Evolutionary conservation across 2,329 filamentous ascomycete species (phyloP).

Genomic region (Piedraia hortae): DNA sequence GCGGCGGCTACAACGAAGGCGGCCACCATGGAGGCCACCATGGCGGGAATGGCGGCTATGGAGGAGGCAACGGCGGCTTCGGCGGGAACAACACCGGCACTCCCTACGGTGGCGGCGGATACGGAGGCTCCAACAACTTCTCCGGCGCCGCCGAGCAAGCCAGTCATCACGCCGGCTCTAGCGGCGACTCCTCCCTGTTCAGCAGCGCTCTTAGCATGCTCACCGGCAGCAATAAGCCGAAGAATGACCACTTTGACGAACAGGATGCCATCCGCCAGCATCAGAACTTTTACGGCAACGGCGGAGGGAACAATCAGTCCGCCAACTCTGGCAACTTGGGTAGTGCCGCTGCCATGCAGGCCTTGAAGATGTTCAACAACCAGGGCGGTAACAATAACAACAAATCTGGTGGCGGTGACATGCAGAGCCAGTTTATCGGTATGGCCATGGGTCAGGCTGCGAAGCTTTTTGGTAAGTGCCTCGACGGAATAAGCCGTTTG

Average conservation of each 20-base stretch:
- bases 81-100: conserved; percentile 5
- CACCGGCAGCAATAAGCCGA: conserved; percentile 23
- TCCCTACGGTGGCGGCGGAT: conserved; percentile 12
- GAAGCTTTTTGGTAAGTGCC: conserved; percentile 31
- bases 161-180: conserved; percentile 23
- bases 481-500: neutral
- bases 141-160: conserved; percentile 28
- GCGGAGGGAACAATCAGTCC: conserved; percentile 19
- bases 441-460: conserved; percentile 71
- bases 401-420: conserved; percentile 16
- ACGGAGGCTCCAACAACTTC: conserved; percentile 21
- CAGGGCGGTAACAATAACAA: conserved; percentile 11
- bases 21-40: conserved; percentile 6
- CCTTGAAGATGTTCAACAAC: conserved; percentile 43
- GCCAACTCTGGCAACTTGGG: conserved; percentile 25
- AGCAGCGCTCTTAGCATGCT: conserved; percentile 27
- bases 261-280: conserved; percentile 44
- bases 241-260: conserved; percentile 30
- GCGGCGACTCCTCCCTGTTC: conserved; percentile 26
- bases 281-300: conserved; percentile 39
- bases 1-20: conserved; percentile 4
- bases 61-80: conserved; percentile 6
- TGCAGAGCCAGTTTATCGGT: conserved; percentile 56
- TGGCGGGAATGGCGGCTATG: conserved; percentile 2
- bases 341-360: conserved; percentile 52